Base-by-base conservation (phyloP, 106 monocot genomes). In the Dendrobium nobile region DNA sequence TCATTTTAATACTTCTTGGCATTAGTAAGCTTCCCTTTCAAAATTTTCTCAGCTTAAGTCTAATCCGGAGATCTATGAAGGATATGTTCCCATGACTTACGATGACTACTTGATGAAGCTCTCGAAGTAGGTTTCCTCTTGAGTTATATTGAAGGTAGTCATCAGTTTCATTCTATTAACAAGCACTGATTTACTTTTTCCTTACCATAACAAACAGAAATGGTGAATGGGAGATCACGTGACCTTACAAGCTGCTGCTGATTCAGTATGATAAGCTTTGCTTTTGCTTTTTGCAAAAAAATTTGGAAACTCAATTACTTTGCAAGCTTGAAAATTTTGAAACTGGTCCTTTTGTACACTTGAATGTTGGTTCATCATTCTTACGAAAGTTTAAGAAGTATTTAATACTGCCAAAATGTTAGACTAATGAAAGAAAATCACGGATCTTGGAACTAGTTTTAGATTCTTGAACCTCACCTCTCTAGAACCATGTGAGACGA, bases 211-310 rank as follows among this genome's bases (percentile, higher is more conserved):
- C 22, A 59, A 82, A 82, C 86, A 96, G 96, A 28, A 83, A 31
- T 75, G 96, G 94, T 17, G 92, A 97, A 87, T 97, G 96, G 96
- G 96, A 40, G 96, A 97, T 75, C 96, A 97, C 84, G 96, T 97
- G 13, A 97, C 96, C 19, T 86, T 98, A 82, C 94, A 94, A 61
- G 94, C 97, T 80, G 94, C 94, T 81, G 87, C 97, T 79, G 92
- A 94, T 85, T 86, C 81, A 70, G 94, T 91, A 84, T 79, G 77
- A 45, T 51, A 76, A 76, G 26, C n/a, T 2, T 70, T 47, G 42
- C 43, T 43, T 26, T 27, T 76, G 8, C 41, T 48, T 47, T 67
- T 10, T 44, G 8, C 17, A 20, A 16, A 18, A 43, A 74, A 5
- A 5, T 43, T 41, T 76, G 76, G 15, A 76, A 24, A 76, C 41